phyloP scores from a whole-genome alignment of 768 basidiomycete species.

The Hygrophorus russula region DNA sequence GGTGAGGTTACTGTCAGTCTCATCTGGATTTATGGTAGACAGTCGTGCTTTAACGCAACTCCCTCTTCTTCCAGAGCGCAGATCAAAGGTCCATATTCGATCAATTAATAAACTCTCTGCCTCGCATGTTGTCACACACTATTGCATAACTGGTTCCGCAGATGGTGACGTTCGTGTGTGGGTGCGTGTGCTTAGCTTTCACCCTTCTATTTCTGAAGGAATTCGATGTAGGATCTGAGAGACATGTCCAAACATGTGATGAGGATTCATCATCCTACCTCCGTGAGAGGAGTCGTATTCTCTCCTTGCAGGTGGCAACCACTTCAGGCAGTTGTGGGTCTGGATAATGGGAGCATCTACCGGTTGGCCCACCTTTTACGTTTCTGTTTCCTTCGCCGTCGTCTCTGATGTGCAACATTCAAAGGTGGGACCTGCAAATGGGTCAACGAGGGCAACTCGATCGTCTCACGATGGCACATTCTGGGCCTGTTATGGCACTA shows the following conservation, averaged over 20 bases:
- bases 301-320: conserved; percentile 57
- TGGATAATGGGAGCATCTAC: conserved; percentile 63
- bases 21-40: background rate
- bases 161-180: conserved; percentile 75
- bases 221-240: conserved; percentile 48
- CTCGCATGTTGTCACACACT: conserved; percentile 56
- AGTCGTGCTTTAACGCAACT: background rate
- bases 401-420: background rate
- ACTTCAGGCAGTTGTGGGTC: conserved; percentile 55
- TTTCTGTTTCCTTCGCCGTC: background rate
- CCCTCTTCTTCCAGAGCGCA: conserved; percentile 33
- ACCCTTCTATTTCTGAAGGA: background rate
- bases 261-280: conserved; percentile 58
- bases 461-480: conserved; percentile 63
- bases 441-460: conserved; percentile 67
- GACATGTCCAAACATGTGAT: conserved; percentile 58
- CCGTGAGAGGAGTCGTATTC: conserved; percentile 59
- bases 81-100: conserved; percentile 57
- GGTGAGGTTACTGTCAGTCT: conserved; percentile 29
- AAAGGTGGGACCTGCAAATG: conserved; percentile 71
- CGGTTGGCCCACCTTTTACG: too few relatives aligned
- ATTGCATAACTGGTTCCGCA: conserved; percentile 70
- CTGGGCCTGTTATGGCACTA: conserved; percentile 56
- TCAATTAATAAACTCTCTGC: conserved; percentile 62
- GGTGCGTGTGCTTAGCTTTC: conserved; percentile 31